Percentiles rank a stretch among this genome's conserved stretches.
Evolutionary conservation across 2,329 filamentous ascomycete species (phyloP).

Genomic region (Phialophora chinensis): DNA sequence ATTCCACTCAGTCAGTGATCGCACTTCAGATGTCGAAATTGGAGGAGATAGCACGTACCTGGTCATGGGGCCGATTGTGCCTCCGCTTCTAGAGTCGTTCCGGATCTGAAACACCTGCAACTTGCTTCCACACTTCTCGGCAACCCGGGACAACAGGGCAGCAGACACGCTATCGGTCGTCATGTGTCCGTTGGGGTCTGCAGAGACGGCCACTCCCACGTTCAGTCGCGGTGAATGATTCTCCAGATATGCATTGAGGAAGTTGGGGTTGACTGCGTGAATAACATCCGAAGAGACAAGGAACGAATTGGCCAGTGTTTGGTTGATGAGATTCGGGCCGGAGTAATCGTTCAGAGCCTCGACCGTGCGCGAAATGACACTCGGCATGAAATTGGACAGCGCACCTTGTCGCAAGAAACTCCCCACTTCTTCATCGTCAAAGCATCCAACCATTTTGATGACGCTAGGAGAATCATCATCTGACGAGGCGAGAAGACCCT

Average conservation of each 20-base stretch:
- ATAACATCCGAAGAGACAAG: slow-evolving; percentile 91
- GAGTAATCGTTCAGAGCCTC: slow-evolving; percentile 56
- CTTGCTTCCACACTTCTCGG: slow-evolving; percentile 71
- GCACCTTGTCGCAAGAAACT: slow-evolving; percentile 89
- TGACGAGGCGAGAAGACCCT: slow-evolving; percentile 75
- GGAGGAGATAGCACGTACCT: background rate
- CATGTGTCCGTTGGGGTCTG: slow-evolving; percentile 93
- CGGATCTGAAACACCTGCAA: slow-evolving; percentile 93
- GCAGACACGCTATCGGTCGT: slow-evolving; percentile 89
- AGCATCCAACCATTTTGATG: slow-evolving; percentile 90
- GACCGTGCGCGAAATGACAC: slow-evolving; percentile 78
- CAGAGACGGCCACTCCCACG: slow-evolving; percentile 78
- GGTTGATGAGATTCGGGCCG: slow-evolving; percentile 67
- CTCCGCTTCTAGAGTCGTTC: slow-evolving; percentile 86
- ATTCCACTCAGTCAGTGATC: background rate
- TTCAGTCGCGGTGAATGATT: slow-evolving; percentile 89
- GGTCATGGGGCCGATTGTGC: slow-evolving; percentile 93
- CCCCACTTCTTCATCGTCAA: slow-evolving; percentile 97
- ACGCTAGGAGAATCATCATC: slow-evolving; percentile 60
- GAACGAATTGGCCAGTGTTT: slow-evolving; percentile 91
- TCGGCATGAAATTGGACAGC: slow-evolving; percentile 83
- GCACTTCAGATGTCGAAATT: background rate
- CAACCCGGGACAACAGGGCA: slow-evolving; percentile 77
- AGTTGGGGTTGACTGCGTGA: slow-evolving; percentile 95
- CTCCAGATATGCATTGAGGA: slow-evolving; percentile 79